phyloP scores from a whole-genome alignment of 2,329 filamentous ascomycete genomes.

The Aspergillus fischeri region DNA sequence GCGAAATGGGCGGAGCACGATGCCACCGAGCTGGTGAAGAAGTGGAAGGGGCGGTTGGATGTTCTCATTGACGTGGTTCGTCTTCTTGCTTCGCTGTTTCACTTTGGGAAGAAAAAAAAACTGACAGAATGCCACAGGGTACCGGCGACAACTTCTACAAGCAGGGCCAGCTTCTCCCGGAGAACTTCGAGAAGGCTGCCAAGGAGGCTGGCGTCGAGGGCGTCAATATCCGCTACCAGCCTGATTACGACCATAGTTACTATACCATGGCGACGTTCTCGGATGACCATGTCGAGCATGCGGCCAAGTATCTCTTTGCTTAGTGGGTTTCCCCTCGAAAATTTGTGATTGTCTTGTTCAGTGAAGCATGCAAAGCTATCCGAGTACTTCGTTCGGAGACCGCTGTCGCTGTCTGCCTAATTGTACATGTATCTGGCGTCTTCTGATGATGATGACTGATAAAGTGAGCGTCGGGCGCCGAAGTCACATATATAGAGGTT shows the following conservation, averaged over 20 bases:
- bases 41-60: conserved; percentile 68
- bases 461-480: not conserved
- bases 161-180: conserved; percentile 83
- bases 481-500: not conserved
- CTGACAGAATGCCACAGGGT: conserved; percentile 50
- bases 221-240: conserved; percentile 75
- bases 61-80: conserved; percentile 81
- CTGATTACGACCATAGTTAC: conserved; percentile 96
- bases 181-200: conserved; percentile 81
- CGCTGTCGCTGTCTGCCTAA: not conserved
- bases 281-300: conserved; percentile 86
- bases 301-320: conserved; percentile 73
- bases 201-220: conserved; percentile 69
- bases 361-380: too few relatives aligned
- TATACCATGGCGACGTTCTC: conserved; percentile 91
- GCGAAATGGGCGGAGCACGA: conserved; percentile 85
- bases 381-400: not conserved
- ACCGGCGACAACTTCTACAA: conserved; percentile 97
- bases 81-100: not conserved
- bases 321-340: conserved; percentile 42
- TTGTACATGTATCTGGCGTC: not conserved
- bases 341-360: not conserved
- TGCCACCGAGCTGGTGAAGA: conserved; percentile 80
- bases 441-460: not conserved
- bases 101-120: too few relatives aligned